Conservation (phyloP, 2,329 filamentous ascomycete genomes). For the Diaporthe sp. region DNA sequence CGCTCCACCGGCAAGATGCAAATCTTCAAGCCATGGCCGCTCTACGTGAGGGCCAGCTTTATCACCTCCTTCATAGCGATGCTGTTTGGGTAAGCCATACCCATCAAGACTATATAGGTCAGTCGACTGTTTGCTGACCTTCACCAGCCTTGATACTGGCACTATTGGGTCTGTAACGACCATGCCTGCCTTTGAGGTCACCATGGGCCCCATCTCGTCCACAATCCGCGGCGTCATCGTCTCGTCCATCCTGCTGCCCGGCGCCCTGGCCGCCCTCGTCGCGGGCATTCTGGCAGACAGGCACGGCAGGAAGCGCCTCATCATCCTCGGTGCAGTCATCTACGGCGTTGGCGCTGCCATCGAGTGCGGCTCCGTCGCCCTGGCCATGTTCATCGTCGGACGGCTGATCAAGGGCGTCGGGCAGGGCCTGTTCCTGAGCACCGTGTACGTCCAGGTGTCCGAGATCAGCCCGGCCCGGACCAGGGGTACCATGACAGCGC, state of each 20-base stretch:
- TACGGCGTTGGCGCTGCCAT: conserved; percentile 67
- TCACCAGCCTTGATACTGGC: conserved; percentile 57
- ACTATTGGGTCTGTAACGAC: conserved; percentile 72
- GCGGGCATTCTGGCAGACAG: conserved; percentile 68
- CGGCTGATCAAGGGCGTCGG: conserved; percentile 69
- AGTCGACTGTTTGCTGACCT: background rate
- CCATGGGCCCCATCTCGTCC: conserved; percentile 67
- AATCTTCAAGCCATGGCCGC: conserved; percentile 32
- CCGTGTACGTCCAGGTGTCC: conserved; percentile 62
- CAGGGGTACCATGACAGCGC: conserved; percentile 65
- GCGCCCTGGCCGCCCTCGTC: conserved; percentile 71
- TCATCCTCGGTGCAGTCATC: conserved; percentile 65
- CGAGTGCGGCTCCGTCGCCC: conserved; percentile 50
- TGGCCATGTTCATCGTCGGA: conserved; percentile 69
- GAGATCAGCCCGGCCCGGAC: conserved; percentile 69
- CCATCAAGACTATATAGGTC: no score
- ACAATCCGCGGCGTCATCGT: conserved; percentile 72
- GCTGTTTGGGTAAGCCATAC: conserved; percentile 42
- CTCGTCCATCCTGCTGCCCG: conserved; percentile 71
- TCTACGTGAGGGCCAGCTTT: conserved; percentile 44
- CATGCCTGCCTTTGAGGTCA: conserved; percentile 65
- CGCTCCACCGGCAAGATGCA: conserved; percentile 3
- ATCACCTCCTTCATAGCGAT: conserved; percentile 43
- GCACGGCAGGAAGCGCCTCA: conserved; percentile 67
- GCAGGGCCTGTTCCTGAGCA: conserved; percentile 69